Base-by-base conservation (phyloP, 345 rosid species). In the Draba incana region DNA sequence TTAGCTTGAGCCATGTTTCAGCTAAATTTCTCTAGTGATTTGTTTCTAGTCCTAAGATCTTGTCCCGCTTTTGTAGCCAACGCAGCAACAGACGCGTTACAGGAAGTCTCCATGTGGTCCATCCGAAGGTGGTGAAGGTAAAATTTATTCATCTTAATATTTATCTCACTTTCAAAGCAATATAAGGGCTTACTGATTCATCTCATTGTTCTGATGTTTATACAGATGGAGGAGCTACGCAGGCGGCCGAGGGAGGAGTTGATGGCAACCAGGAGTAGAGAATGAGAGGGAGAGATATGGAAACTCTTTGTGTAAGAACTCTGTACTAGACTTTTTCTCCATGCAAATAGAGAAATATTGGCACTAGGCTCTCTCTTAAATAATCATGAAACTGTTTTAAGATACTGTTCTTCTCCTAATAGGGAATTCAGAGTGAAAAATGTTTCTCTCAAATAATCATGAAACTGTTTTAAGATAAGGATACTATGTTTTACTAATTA, bases 51-150 rank as follows among this genome's bases (percentile, higher is more conserved):
- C 5, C 14, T 53, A 44, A 67, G 47, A 23, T 30, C 8, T 14
- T 57, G 73, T 63, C 6, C 43, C 14, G 6, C 42, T n/a, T 48
- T 33, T 60, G 71, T 70, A 94, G 99, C 97, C 97, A 64, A 91
- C 99, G 27, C 97, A 94, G 79, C 97, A 94, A 75, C 97, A 87
- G 83, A 94, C 96, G 25, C 84, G 99, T 66, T 94, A 94, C 78
- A 80, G 99, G 67, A 94, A 89, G 75, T 94, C 99, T 53, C 95
- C 97, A 64, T 88, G 79, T 67, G 94, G 90, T 61, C 98, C 98
- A 50, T 60, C 97, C 0, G 87, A 79, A 35, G 90, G 90, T 20
- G 86, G 86, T 61, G 98, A 88, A 80, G 97, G 98, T 92, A 79
- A 79, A 50, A 33, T 52, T 10, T 35, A 12, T 41, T 59, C 13